Base-by-base conservation (phyloP, 495 filamentous ascomycete species). In the Lophiotrema nucula region DNA sequence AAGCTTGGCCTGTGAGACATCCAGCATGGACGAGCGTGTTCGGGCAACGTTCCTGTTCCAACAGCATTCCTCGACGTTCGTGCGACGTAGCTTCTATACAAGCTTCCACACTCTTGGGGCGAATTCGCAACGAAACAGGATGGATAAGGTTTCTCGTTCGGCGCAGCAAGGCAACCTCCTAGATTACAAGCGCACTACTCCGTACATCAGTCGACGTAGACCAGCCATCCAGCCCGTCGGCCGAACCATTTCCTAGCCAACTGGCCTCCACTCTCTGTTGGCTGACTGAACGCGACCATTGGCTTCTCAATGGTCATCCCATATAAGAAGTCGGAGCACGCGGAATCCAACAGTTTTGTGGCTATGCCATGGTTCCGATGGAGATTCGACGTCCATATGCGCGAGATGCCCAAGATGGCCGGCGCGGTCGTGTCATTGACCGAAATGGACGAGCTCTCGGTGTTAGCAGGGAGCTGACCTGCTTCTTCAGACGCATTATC, bases 211-310 rank as follows among this genome's bases (percentile, higher is more conserved):
- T 73, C 67, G 12, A 68, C 47, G 41, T 76, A 76, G 21, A 75
- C 70, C 53, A 55, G 58, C 73, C 74, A 75, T 43, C 71, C 72
- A 27, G 58, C 61, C 27, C 53, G 35, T 47, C 53, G 69, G 28
- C 78, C 79, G 56, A 87, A 88, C 73, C 86, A 89, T 37, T 75
- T 77, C 68, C 80, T 75, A 11, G 87, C 86, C 56, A 89, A 72
- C 35, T 67, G 63, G 21, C 76, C 78, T 21, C 86, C 86, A 65
- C 83, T 87, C 65, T 84, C 84, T 2, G 86, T 89, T n/a, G 85
- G 84, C 64, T 89, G 87, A 66, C 84, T 88, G 67, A 89, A 89
- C 19, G 86, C 86, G 26, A 89, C 77, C 61, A 77, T 68, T 25
- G 77, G 73, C 70, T 85, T 88, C 28, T 80, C 75, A 35, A 86